A percentile compares a stretch with the other conserved stretches of the same genome.
Evolutionary conservation across 495 filamentous ascomycete species (phyloP).

Genomic region (Annulohypoxylon bovei): DNA sequence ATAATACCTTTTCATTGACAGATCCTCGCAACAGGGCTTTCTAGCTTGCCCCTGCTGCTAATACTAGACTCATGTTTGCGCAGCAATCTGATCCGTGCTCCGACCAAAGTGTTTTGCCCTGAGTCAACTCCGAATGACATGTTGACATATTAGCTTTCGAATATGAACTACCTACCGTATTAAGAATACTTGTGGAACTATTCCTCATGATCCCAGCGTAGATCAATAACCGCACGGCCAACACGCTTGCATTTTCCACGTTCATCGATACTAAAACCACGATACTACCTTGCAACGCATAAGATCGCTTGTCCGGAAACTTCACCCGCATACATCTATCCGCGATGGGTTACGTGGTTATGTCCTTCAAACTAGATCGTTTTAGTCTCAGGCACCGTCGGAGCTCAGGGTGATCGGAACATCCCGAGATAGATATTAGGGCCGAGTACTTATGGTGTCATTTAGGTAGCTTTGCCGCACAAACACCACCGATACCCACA

Average conservation of each 20-base stretch:
- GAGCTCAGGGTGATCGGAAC: slow-evolving; percentile 1
- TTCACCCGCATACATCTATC: slow-evolving; percentile 1
- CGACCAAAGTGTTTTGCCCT: background rate
- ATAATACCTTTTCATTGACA: background rate
- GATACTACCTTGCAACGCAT: slow-evolving; percentile 6
- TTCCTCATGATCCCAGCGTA: background rate
- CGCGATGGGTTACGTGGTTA: background rate
- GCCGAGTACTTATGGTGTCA: slow-evolving; percentile 2
- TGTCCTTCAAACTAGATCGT: background rate
- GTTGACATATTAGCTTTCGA: background rate
- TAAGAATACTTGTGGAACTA: background rate
- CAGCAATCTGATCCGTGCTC: background rate
- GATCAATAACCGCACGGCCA: background rate
- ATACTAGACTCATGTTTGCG: background rate
- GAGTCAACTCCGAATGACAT: background rate
- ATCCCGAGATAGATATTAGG: slow-evolving; percentile 6
- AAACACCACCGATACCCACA: background rate
- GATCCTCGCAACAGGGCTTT: background rate
- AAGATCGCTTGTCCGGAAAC: background rate
- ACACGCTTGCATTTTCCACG: background rate
- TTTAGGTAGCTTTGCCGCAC: background rate
- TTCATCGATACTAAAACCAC: slow-evolving; percentile 2
- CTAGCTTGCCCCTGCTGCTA: background rate
- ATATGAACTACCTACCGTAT: background rate
- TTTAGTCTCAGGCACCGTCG: background rate